Percentiles rank a stretch among this genome's conserved stretches.
phyloP scores from a whole-genome alignment of 1,284 basidiomycete genomes.

The Abortiporus biennis region DNA sequence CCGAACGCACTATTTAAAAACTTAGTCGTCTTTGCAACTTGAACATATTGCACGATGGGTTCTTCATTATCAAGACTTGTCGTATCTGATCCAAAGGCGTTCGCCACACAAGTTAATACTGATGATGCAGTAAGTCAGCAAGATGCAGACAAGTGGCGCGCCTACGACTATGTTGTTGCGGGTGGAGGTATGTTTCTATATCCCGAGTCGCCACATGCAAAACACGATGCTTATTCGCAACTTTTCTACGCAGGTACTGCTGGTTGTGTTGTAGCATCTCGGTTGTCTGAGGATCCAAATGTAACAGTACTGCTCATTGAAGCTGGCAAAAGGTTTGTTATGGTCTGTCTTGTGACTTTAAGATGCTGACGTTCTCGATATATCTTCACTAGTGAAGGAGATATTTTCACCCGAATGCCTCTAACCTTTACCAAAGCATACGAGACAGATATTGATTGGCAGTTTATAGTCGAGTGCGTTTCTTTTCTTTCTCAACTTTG shows the following conservation, averaged over 20 bases:
- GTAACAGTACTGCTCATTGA: conserved; percentile 25
- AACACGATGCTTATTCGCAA: background rate
- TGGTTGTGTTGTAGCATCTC: conserved; percentile 25
- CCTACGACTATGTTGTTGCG: conserved; percentile 25
- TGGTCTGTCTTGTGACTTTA: no score
- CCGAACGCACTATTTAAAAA: no score
- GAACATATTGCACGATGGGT: no score
- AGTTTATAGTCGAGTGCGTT: conserved; percentile 18
- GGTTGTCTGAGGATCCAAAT: conserved; percentile 18
- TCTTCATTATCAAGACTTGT: no score
- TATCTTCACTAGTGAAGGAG: conserved; percentile 10
- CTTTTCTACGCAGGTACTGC: conserved; percentile 21
- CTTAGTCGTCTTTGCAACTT: no score
- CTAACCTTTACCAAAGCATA: conserved; percentile 17
- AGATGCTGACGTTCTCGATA: no score
- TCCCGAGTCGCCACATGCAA: background rate
- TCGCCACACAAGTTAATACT: no score
- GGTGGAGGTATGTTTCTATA: conserved; percentile 22
- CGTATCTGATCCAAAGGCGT: no score
- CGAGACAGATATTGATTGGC: conserved; percentile 22
- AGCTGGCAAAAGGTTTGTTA: conserved; percentile 23
- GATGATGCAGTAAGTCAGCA: no score
- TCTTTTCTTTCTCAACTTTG: no score
- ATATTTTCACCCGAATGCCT: conserved; percentile 18
- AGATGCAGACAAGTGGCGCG: background rate